Evolutionary conservation across 352 stramenopile species (phyloP).

Genomic region (Ophiocytium majus): DNA sequence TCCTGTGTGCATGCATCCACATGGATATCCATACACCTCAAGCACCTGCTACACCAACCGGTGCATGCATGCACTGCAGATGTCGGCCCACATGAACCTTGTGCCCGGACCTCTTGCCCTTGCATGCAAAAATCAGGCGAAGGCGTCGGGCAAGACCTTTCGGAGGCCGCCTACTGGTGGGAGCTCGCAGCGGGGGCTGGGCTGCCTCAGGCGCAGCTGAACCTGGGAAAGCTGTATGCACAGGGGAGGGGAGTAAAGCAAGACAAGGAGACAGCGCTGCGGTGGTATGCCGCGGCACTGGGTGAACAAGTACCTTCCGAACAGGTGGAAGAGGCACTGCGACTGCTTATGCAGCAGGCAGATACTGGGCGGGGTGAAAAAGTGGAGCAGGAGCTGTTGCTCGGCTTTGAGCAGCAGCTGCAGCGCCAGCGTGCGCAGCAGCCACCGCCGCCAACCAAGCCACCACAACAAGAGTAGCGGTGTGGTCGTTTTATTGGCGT

Average conservation of each 20-base stretch:
- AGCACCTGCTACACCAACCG: too few species aligned
- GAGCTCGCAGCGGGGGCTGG: conserved; percentile 36
- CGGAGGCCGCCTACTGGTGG: conserved; percentile 41
- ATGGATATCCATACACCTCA: too few species aligned
- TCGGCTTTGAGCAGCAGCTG: background rate
- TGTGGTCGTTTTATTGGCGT: too few species aligned
- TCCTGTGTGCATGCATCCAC: too few species aligned
- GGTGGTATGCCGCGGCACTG: background rate
- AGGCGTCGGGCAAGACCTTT: conserved; percentile 33
- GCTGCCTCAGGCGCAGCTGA: conserved; percentile 45
- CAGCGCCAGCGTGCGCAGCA: background rate
- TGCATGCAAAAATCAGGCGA: too few species aligned
- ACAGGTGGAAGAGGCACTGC: background rate
- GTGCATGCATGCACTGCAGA: too few species aligned
- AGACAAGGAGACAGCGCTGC: background rate
- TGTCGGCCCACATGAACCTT: too few species aligned
- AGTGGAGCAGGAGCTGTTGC: background rate
- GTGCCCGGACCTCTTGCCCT: too few species aligned
- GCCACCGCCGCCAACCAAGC: too few species aligned
- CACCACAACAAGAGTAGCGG: too few species aligned
- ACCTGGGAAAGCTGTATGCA: conserved; percentile 47
- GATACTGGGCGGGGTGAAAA: too few species aligned
- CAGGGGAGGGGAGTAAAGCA: conserved; percentile 8
- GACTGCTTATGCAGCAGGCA: background rate
- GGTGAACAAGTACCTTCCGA: background rate